Percentiles rank a stretch among this genome's conserved stretches.
These are phyloP conservation scores for Aphanomyces cochlioides DNA, from an alignment of 352 stramenopile species.

Conservation along the genomic window DNA sequence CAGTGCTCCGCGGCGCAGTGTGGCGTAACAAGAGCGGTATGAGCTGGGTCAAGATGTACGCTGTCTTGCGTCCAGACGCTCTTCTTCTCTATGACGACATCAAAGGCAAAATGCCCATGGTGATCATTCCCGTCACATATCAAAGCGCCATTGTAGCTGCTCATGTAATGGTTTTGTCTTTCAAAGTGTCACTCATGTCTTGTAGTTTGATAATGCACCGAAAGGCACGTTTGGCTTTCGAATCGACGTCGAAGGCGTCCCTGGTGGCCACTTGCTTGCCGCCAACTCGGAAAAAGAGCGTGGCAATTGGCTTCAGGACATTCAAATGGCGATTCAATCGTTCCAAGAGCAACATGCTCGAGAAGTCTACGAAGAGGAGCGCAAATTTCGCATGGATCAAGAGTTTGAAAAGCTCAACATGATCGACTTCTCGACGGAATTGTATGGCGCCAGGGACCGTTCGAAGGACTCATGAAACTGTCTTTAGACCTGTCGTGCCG, in stretches of 20 bases:
- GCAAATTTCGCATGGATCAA: conserved; percentile 45
- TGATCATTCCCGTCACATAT: conserved; percentile 74
- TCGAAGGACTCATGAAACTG: neutral
- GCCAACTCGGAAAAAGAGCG: conserved; percentile 62
- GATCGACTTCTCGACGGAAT: conserved; percentile 40
- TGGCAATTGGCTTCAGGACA: conserved; percentile 70
- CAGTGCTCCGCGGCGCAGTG: conserved; percentile 58
- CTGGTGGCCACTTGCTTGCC: conserved; percentile 56
- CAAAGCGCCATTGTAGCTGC: conserved; percentile 46
- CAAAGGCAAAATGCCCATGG: conserved; percentile 51
- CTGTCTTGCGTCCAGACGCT: conserved; percentile 59
- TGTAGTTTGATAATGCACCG: conserved; percentile 46
- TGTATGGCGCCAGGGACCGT: neutral
- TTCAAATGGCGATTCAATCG: conserved; percentile 62
- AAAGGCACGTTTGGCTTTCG: conserved; percentile 57
- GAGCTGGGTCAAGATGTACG: conserved; percentile 68
- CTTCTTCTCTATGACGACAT: conserved; percentile 66
- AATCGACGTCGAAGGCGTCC: conserved; percentile 55
- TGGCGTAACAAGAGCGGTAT: conserved; percentile 66
- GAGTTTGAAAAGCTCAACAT: conserved; percentile 72
- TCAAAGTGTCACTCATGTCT: neutral
- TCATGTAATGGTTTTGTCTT: conserved; percentile 20
- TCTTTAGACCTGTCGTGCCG: neutral
- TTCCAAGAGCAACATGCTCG: conserved; percentile 39
- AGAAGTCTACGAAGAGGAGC: conserved; percentile 56